Evolutionary conservation across 371 early-diverging fungal species (phyloP), one percentile per base, ranked within the genome.

Genomic region (Zopfochytrium polystomum): DNA sequence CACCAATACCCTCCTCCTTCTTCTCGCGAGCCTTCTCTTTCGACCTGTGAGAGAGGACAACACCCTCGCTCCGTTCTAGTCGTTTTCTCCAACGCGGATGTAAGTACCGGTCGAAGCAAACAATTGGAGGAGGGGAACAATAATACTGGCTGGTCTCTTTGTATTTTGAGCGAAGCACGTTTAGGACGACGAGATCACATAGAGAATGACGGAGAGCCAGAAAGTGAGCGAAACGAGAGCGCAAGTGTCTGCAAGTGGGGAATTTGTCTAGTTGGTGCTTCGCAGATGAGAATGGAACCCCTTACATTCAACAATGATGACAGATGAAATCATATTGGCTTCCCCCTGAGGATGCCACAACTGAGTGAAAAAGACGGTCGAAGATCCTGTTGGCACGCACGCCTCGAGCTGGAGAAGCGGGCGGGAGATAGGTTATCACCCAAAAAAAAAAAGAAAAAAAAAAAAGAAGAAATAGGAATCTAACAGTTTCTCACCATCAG

Each of bases 331-430:
- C 27, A 58, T 58, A 47, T 60, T 52, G 23, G 69, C 63, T 31
- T 63, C 71, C 5, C 71, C 71, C 30, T 29, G 38, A 18, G 70
- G 68, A 60, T 64, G 58, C 66, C 58, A 71, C 23, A 62, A 44
- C 46, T 71, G 71, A 0, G 74, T 74, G 25, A 74, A 56, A 35
- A 50, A 67, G 23, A 74, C 71, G 25, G 56, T 52, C 9, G 68
- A 44, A 3, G 63, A 58, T 32, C 71, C 74, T 20, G 71, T 74
- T n/a, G 74, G 74, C 11, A 62, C 62, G n/a, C 60, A 53, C 18
- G 75, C 62, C 30, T 66, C 51, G 31, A 66, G 23, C 82, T 63
- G n/a, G n/a, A n/a, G n/a, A n/a, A n/a, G n/a, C n/a, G n/a, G 38
- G 25, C 15, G 22, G 13, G 13, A 42, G n/a, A 42, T 42, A 42